A percentile compares a stretch with the other conserved stretches of the same genome.
Conservation (phyloP, 306 rosid species). For the Malus orientalis region DNA sequence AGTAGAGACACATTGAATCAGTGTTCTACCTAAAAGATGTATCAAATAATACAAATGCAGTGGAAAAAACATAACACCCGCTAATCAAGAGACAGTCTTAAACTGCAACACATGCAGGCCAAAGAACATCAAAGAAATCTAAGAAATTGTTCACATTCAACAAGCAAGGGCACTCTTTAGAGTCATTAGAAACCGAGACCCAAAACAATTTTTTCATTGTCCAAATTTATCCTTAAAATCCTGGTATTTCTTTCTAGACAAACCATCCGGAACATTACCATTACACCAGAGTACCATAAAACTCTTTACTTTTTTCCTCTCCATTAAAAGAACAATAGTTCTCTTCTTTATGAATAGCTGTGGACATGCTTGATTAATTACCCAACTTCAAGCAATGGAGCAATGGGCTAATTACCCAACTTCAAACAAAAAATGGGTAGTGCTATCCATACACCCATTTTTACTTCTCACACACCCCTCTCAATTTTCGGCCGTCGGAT, state of each 20-base stretch:
- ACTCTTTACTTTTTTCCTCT: not conserved
- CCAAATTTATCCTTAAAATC: not conserved
- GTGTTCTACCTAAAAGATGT: too few species aligned
- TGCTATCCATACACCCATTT: too few species aligned
- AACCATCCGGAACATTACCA: not conserved
- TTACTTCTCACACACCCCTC: too few species aligned
- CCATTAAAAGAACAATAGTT: not conserved
- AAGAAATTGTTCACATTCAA: not conserved
- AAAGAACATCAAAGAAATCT: not conserved
- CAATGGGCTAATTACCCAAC: not conserved
- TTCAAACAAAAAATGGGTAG: not conserved
- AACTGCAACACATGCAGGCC: not conserved
- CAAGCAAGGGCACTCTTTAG: not conserved
- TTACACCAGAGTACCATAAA: not conserved
- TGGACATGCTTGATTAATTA: not conserved
- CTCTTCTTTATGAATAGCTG: not conserved
- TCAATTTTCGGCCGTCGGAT: too few species aligned
- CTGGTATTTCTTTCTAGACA: not conserved
- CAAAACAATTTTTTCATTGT: not conserved
- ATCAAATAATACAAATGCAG: not conserved
- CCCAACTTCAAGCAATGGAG: not conserved
- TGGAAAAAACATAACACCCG: too few species aligned
- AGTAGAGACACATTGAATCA: not conserved
- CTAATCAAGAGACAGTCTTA: too few species aligned
- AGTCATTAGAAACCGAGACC: not conserved